Evolutionary conservation across 2,329 filamentous ascomycete genomes (phyloP).

Genomic region (Penicillium glabrum): DNA sequence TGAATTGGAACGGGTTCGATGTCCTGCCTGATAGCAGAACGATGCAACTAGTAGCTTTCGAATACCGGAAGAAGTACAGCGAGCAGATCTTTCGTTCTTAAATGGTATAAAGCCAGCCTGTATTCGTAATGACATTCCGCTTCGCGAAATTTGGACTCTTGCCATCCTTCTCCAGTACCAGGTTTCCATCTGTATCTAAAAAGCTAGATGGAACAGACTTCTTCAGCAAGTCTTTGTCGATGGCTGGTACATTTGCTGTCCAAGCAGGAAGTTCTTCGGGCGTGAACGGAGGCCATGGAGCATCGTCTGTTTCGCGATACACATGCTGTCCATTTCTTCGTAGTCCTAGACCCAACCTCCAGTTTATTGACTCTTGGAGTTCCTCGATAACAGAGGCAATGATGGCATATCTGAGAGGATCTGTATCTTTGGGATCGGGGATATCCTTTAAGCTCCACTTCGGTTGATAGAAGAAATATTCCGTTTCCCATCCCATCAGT

Average conservation of each 20-base stretch:
- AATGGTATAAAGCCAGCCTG: slow-evolving; percentile 28
- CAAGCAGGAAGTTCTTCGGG: slow-evolving; percentile 19
- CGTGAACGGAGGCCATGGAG: slow-evolving; percentile 23
- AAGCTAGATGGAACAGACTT: slow-evolving; percentile 10
- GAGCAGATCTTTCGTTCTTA: slow-evolving; percentile 25
- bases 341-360: slow-evolving; percentile 27
- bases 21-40: slow-evolving; percentile 27
- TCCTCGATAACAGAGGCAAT: slow-evolving; percentile 27
- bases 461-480: slow-evolving; percentile 26
- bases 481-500: slow-evolving; percentile 22
- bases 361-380: slow-evolving; percentile 24
- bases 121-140: slow-evolving; percentile 28
- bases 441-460: slow-evolving; percentile 22
- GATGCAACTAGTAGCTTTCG: slow-evolving; percentile 29
- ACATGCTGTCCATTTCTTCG: slow-evolving; percentile 25
- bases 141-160: slow-evolving; percentile 19
- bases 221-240: slow-evolving; percentile 10
- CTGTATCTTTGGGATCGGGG: slow-evolving; percentile 25
- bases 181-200: slow-evolving; percentile 13
- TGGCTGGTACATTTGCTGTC: slow-evolving; percentile 17
- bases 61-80: slow-evolving; percentile 27
- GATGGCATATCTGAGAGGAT: slow-evolving; percentile 30
- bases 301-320: slow-evolving; percentile 20
- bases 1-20: slow-evolving; percentile 31
- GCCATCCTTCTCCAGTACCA: slow-evolving; percentile 23